phyloP scores from a whole-genome alignment of 768 basidiomycete genomes.

The Cantharellus cinnabarinus region DNA sequence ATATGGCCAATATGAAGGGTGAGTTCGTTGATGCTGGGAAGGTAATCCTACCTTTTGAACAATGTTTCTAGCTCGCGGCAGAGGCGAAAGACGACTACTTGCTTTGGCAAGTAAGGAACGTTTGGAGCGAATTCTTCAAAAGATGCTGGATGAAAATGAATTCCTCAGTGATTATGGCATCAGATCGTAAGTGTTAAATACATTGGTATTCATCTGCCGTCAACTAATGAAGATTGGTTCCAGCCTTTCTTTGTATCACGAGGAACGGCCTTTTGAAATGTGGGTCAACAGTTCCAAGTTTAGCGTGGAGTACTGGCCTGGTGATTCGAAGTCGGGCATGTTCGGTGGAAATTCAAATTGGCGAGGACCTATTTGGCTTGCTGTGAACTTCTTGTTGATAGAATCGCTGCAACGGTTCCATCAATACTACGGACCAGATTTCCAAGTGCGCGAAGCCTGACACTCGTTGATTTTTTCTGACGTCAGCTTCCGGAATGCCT shows the following conservation, averaged over 20 bases:
- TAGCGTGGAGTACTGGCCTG: conserved; percentile 94
- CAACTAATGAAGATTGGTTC: background rate
- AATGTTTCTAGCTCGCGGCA: conserved; percentile 30
- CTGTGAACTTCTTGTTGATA: conserved; percentile 88
- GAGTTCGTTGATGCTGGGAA: conserved; percentile 3
- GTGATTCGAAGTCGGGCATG: conserved; percentile 93
- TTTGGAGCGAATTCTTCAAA: conserved; percentile 68
- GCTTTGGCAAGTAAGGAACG: conserved; percentile 87
- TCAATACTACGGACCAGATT: conserved; percentile 85
- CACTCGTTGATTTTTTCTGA: background rate
- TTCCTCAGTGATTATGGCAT: conserved; percentile 93
- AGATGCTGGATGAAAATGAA: conserved; percentile 95
- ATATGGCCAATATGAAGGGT: conserved; percentile 95
- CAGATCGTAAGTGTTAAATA: conserved; percentile 49
- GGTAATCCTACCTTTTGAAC: background rate
- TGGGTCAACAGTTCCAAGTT: conserved; percentile 80
- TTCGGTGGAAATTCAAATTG: conserved; percentile 58
- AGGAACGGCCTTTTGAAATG: conserved; percentile 88
- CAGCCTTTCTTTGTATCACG: conserved; percentile 76
- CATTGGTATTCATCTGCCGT: background rate
- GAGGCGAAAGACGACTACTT: conserved; percentile 68
- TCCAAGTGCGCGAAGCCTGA: conserved; percentile 27
- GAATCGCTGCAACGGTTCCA: conserved; percentile 95
- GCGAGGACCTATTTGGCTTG: conserved; percentile 71
- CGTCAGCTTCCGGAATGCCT: conserved; percentile 12